Evolutionary conservation across 2,329 filamentous ascomycete species (phyloP), one percentile per base, ranked within the genome.

Genomic region (Fusarium domesticum): DNA sequence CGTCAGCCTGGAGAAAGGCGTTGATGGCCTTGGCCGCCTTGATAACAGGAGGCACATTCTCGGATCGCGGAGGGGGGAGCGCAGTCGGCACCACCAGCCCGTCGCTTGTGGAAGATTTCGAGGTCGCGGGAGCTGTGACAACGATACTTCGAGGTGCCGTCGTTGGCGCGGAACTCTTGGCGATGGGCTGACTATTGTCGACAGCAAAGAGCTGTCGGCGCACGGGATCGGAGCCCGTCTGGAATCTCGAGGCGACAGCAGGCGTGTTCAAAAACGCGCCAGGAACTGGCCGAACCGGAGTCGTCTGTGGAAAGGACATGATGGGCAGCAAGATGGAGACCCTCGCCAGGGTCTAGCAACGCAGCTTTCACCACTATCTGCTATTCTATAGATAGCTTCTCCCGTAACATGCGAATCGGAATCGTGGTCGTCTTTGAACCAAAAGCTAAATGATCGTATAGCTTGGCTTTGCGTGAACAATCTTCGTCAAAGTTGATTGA

Each of bases 11-110:
- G 35, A 97, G 72, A 35, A 87, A 84, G 53, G 83, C 79, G 67
- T 95, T 95, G 65, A 98, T 85, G 16, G 87, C 91, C 53, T 77
- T 78, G 36, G 90, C 89, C 16, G 89, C 93, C 67, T 89, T 87
- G 55, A 87, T 79, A 47, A 95, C 78, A 1, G 87, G 86, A 35
- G 81, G 82, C 36, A 86, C 62, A 45, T 69, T 66, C 34, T 72
- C 70, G 10, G 62, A 64, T 47, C 76, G 73, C 42, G 70, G 67
- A 51, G 75, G 70, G 25, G 74, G 71, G 32, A 68, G 53, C 15
- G 66, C 59, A 15, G 56, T 60, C 19, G 67, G 53, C 5, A 66
- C 58, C 32, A 54, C 58, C 42, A 69, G 44, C 10, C 62, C 58
- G 30, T 51, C 59, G 34, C 62, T 51, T 30, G 52, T 56, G 31